A percentile compares a stretch with the other conserved stretches of the same genome.
phyloP scores from a whole-genome alignment of 371 early-diverging fungal species.

The Racocetra persica region DNA sequence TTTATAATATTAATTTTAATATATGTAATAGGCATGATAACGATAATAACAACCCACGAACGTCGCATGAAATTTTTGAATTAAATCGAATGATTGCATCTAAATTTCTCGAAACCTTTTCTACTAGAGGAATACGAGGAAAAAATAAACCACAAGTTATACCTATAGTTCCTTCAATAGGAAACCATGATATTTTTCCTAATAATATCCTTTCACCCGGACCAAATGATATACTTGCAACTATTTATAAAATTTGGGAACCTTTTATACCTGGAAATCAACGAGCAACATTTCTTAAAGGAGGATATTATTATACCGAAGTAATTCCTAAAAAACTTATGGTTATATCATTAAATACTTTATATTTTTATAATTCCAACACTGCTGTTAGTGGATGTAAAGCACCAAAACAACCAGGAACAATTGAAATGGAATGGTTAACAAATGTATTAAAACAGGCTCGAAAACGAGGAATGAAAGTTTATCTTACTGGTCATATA shows the following conservation, averaged over 20 bases:
- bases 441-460: constrained; percentile 57
- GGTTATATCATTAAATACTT: constrained; percentile 74
- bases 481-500: constrained; percentile 80
- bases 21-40: constrained; percentile 72
- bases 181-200: constrained; percentile 85
- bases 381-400: constrained; percentile 71
- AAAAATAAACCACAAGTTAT: constrained; percentile 49
- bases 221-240: constrained; percentile 58
- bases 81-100: constrained; percentile 57
- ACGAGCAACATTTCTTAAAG: constrained; percentile 62
- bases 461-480: constrained; percentile 49
- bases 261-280: constrained; percentile 67
- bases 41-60: constrained; percentile 69
- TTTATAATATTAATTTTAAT: no score
- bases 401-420: constrained; percentile 62
- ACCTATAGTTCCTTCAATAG: constrained; percentile 71
- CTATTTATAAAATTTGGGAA: constrained; percentile 65
- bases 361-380: constrained; percentile 76
- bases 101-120: constrained; percentile 46
- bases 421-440: constrained; percentile 76
- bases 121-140: constrained; percentile 25
- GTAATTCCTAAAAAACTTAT: constrained; percentile 58
- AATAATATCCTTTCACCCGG: constrained; percentile 69
- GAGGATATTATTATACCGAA: constrained; percentile 73
- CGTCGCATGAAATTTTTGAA: constrained; percentile 62